Evolutionary conservation across 805 yeast genomes (phyloP), one percentile per base, ranked within the genome.

Genomic region (Ogataea henricii): DNA sequence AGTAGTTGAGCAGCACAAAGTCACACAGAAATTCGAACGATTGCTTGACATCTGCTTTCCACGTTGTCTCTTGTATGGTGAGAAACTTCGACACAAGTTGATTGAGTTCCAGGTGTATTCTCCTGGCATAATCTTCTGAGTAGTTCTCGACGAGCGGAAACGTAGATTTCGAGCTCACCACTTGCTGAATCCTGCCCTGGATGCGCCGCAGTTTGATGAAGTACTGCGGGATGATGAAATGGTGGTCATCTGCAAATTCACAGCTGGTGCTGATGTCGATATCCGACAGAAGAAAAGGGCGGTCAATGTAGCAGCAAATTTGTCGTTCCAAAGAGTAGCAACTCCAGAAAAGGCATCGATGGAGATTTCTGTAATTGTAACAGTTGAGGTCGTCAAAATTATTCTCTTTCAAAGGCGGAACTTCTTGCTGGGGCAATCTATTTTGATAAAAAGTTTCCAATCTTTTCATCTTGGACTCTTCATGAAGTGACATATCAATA

Each of bases 271-370:
- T 49, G 23, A 57, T 45, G 34, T 53, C 58, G 17, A 23, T 40
- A 29, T 74, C 79, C 2, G 77, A 71, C 6, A 75, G 66, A 0
- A 75, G 73, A 20, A 71, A 70, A 0, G 80, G 80, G 14, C 78
- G 59, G 29, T 69, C 68, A 33, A 73, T 61, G 49, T 74, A 74
- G 51, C 73, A 71, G 53, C 77, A 72, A 23, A 74, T 67, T 49
- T 75, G 80, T 16, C 79, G 49, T 52, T 75, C 79, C 36, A 74
- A 52, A 6, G 73, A 59, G 51, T 73, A 74, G 0, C 74, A 64
- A 56, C 79, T 71, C 80, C 80, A 75, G 45, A 74, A 74, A 5
- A 68, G 55, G 26, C 68, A 46, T 48, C 72, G 52, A 23, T 56
- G 57, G 6, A 53, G 41, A 7, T 37, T 23, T 16, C 20, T 21